Base-by-base conservation (phyloP, 2,329 filamentous ascomycete species). In the Fusarium sp. region DNA sequence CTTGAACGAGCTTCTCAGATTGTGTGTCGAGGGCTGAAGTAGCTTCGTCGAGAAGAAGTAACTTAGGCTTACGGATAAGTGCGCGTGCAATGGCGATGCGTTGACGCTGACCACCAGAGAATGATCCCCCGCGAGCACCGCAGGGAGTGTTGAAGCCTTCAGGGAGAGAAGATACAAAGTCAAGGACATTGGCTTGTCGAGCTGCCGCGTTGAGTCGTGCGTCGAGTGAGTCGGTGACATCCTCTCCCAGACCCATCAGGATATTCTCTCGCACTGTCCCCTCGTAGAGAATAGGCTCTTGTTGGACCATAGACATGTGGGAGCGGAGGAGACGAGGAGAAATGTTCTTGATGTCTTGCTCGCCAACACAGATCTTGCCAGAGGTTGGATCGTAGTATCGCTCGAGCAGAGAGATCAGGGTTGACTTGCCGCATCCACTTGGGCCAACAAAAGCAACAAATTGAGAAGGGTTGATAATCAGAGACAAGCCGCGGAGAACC, bases 11-110 rank as follows among this genome's bases (percentile, higher is more conserved):
- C 49, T 83, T 83, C 74, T 91, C 89, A 1, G 84, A 86, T 62
- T 88, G 82, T 2, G 87, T 87, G 61, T 91, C 88, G 0, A 91
- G 79, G 3, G 79, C 78, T 16, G 74, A 77, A 0, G 90, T 92
- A 2, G 90, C 90, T 76, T 92, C 90, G 66, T 92, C 90, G 1
- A 92, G 80, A 9, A 92, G 84, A 3, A 92, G 79, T 12, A 92
- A 85, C 3, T 81, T 79, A 0, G 90, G 89, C 46, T 88, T 80
- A 28, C 88, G 85, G 50, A 91, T 81, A 49, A 92, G 87, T 15
- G 87, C 87, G 15, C 90, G 83, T 1, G 90, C 89, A 62, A 92
- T 91, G 2, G 89, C 88, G 31, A 91, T 83, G 10, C 88, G 85
- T 74, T 92, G 89, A 16, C 88, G 80, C 72, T 92, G 89, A 1